Evolutionary conservation across 2,329 filamentous ascomycete genomes (phyloP).

Genomic region (Dothideomycetes sp.): DNA sequence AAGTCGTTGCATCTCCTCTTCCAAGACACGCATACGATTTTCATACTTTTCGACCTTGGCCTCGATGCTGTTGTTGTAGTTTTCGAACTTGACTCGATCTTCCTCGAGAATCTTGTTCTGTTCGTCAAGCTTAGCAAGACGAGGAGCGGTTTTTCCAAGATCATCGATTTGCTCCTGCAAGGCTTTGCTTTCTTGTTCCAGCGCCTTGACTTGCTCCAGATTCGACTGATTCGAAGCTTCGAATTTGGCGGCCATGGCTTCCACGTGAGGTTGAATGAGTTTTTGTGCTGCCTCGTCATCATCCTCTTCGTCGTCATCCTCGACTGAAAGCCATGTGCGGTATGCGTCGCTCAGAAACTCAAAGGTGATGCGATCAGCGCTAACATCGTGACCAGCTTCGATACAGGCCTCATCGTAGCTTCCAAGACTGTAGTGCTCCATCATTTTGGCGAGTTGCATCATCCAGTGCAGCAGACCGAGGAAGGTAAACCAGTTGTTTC

Average conservation of each 20-base stretch:
- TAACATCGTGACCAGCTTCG: constrained; percentile 79
- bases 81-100: constrained; percentile 89
- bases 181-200: constrained; percentile 77
- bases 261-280: constrained; percentile 72
- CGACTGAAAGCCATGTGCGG: constrained; percentile 85
- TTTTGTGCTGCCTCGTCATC: constrained; percentile 74
- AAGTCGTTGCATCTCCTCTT: constrained; percentile 75
- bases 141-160: constrained; percentile 75
- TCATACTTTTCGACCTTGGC: constrained; percentile 85
- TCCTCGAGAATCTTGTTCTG: constrained; percentile 90
- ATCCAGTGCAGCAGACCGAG: constrained; percentile 94
- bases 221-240: constrained; percentile 78
- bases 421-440: constrained; percentile 70
- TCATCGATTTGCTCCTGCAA: constrained; percentile 81
- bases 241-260: constrained; percentile 81
- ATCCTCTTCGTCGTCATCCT: constrained; percentile 61
- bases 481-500: constrained; percentile 95
- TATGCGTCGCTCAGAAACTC: constrained; percentile 86
- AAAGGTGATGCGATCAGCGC: constrained; percentile 86
- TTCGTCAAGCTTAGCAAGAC: constrained; percentile 75
- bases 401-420: constrained; percentile 84
- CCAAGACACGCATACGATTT: constrained; percentile 67
- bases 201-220: constrained; percentile 68
- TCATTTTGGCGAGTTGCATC: constrained; percentile 94
- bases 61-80: constrained; percentile 79